Conservation (phyloP, 2,329 filamentous ascomycete genomes). For the Colletotrichum sp. region DNA sequence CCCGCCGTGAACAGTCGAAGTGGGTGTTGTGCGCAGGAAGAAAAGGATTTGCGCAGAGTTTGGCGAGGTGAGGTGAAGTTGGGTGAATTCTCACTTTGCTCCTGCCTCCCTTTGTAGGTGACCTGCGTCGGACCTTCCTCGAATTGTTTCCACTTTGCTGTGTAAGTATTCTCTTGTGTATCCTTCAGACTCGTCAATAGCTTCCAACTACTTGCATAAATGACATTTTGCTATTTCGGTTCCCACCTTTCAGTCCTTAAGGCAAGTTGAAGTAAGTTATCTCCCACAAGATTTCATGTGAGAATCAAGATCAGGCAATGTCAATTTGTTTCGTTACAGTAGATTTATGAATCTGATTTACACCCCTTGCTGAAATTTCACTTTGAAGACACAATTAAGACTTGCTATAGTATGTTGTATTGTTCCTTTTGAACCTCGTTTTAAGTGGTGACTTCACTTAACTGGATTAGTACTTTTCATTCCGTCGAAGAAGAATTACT, state of each 20-base stretch:
- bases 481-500: neutral
- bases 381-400: neutral
- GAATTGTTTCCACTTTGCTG: neutral
- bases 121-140: neutral
- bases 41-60: neutral
- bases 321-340: neutral
- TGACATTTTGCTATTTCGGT: neutral
- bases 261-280: neutral
- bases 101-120: neutral
- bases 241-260: neutral
- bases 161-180: neutral
- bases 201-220: rapidly evolving
- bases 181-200: neutral
- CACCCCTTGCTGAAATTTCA: neutral
- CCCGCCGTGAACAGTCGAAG: neutral
- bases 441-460: neutral
- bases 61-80: neutral
- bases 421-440: neutral
- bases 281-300: neutral
- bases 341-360: neutral
- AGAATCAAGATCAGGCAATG: neutral
- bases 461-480: neutral
- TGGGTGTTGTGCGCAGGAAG: neutral
- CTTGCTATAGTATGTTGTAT: rapidly evolving
- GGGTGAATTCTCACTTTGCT: neutral